Evolutionary conservation across 1,284 basidiomycete genomes (phyloP).

Genomic region (Apiotrichum siamense): DNA sequence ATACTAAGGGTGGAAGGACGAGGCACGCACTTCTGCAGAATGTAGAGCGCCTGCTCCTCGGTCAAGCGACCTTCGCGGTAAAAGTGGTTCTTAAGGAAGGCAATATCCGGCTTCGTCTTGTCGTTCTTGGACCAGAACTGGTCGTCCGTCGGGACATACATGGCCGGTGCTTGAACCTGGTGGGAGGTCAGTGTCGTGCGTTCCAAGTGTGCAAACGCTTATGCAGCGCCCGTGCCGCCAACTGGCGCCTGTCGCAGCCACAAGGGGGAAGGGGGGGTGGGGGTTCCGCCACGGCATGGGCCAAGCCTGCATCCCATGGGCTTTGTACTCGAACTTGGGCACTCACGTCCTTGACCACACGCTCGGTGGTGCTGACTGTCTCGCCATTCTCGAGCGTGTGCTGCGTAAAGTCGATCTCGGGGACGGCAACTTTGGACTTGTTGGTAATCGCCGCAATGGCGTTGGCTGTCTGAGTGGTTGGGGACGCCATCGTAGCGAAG

Average conservation of each 20-base stretch:
- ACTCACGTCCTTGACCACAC: slow-evolving; percentile 50
- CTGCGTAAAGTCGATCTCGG: slow-evolving; percentile 78
- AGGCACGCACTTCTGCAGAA: slow-evolving; percentile 59
- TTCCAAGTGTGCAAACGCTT: too few relatives aligned
- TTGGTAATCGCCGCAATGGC: slow-evolving; percentile 43
- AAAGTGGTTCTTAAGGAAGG: slow-evolving; percentile 98
- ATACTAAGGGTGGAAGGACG: not conserved
- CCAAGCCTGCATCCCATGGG: too few relatives aligned
- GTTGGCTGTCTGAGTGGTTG: slow-evolving; percentile 40
- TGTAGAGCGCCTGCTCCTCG: slow-evolving; percentile 84
- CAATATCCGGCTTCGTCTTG: slow-evolving; percentile 84
- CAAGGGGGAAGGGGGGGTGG: too few relatives aligned
- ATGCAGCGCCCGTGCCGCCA: too few relatives aligned
- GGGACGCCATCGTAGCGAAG: slow-evolving; percentile 35
- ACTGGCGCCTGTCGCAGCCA: too few relatives aligned
- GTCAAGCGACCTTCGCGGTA: slow-evolving; percentile 89
- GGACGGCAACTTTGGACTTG: slow-evolving; percentile 50
- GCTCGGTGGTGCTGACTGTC: slow-evolving; percentile 58
- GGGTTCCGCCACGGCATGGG: too few relatives aligned
- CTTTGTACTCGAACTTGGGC: too few relatives aligned
- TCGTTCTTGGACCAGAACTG: slow-evolving; percentile 86
- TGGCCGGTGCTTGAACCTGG: slow-evolving; percentile 91
- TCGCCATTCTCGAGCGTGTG: slow-evolving; percentile 84
- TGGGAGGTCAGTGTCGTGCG: not conserved
- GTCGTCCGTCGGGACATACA: slow-evolving; percentile 81